Percentiles rank a stretch among this genome's conserved stretches.
Conservation (phyloP, 139 green algal species). For the Chlamydomonas asymmetrica region DNA sequence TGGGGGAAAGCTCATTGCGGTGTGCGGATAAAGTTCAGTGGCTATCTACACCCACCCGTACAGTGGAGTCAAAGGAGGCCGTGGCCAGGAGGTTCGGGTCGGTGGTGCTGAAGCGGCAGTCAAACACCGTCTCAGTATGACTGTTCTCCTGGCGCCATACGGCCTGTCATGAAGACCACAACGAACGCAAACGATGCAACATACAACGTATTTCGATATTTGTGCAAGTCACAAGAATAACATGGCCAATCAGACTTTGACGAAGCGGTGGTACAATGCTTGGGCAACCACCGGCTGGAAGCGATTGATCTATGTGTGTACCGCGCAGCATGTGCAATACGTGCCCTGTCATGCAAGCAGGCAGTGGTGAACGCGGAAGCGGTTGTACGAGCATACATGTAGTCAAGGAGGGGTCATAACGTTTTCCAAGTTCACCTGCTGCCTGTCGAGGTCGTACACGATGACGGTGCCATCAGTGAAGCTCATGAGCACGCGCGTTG, state of each 20-base stretch:
- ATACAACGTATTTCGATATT: no score
- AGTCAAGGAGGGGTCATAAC: background rate
- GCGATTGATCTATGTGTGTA: no score
- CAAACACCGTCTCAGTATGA: conserved; percentile 67
- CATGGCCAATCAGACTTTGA: no score
- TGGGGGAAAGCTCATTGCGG: no score
- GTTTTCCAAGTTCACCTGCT: conserved; percentile 3
- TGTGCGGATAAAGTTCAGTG: no score
- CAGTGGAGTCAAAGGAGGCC: conserved; percentile 51
- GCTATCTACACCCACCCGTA: conserved; percentile 26
- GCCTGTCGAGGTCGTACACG: background rate
- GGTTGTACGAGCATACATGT: no score
- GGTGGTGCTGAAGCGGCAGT: conserved; percentile 37
- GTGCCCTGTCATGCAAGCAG: no score
- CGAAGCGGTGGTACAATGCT: no score
- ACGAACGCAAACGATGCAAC: background rate
- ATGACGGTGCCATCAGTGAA: conserved; percentile 40
- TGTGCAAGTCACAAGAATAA: no score
- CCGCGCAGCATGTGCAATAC: no score
- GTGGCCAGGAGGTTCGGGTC: conserved; percentile 56
- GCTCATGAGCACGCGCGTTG: conserved; percentile 23
- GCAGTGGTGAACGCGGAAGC: no score
- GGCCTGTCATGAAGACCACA: background rate
- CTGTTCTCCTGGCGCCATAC: conserved; percentile 36
- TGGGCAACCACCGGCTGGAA: no score